phyloP scores from a whole-genome alignment of 495 filamentous ascomycete species.

The Aspergillus kassunensis region DNA sequence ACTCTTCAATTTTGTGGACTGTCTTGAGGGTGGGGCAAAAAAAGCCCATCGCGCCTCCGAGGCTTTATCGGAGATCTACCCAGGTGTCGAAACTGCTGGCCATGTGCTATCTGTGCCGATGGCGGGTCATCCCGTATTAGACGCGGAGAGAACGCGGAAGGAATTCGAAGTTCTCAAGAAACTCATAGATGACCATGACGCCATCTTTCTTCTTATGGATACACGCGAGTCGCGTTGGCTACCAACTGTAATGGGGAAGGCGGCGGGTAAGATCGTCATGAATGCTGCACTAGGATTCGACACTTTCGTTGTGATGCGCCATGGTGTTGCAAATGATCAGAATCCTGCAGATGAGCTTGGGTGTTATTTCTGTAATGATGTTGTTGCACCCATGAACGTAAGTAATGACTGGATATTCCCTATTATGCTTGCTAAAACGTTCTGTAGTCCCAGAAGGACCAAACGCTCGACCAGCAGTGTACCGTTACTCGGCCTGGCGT shows the following conservation, averaged over 20 bases:
- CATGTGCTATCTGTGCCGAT: constrained; percentile 85
- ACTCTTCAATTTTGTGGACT: constrained; percentile 85
- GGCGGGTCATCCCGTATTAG: constrained; percentile 82
- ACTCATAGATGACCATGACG: constrained; percentile 84
- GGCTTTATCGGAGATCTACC: constrained; percentile 80
- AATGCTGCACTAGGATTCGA: constrained; percentile 96
- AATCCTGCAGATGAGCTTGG: constrained; percentile 58
- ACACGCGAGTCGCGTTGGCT: constrained; percentile 92
- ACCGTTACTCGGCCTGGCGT: constrained; percentile 94
- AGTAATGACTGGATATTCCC: constrained; percentile 31
- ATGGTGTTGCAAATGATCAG: constrained; percentile 57
- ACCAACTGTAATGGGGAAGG: constrained; percentile 96
- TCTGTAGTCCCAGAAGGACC: constrained; percentile 80
- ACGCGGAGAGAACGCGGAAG: constrained; percentile 58
- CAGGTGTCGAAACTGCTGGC: constrained; percentile 77
- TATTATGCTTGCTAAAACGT: constrained; percentile 37
- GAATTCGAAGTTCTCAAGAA: constrained; percentile 73
- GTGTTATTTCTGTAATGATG: constrained; percentile 98
- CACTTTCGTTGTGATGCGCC: constrained; percentile 94
- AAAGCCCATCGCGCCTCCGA: constrained; percentile 83
- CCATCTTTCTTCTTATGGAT: constrained; percentile 93
- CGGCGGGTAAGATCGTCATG: constrained; percentile 87
- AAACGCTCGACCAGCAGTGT: constrained; percentile 95
- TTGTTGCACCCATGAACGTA: constrained; percentile 91
- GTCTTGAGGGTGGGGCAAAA: constrained; percentile 74